Conservation (phyloP, 2,329 filamentous ascomycete genomes). For the Penicillium sp. region DNA sequence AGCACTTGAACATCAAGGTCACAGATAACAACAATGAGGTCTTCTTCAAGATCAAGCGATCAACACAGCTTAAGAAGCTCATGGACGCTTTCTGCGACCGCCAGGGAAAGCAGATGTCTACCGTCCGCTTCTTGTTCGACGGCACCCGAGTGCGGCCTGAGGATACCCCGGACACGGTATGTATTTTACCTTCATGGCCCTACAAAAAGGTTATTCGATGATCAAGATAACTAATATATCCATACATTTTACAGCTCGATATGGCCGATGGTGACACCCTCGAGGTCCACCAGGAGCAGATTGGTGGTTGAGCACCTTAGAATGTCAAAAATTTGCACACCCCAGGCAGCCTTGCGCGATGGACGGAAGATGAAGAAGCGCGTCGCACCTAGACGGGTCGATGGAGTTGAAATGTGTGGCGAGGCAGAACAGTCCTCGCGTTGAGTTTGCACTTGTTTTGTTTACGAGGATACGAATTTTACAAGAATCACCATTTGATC, state of each 20-base stretch:
- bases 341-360: constrained; percentile 5
- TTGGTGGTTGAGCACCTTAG: constrained; percentile 68
- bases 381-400: neutral
- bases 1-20: constrained; percentile 99
- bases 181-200: constrained; percentile 47
- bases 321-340: neutral
- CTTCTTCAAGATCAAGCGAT: constrained; percentile 99
- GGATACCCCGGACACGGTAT: constrained; percentile 90
- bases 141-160: constrained; percentile 87
- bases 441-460: constrained; percentile 22
- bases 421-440: constrained; percentile 12
- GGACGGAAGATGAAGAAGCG: neutral
- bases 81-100: constrained; percentile 98
- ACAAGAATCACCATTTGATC: constrained; percentile 19
- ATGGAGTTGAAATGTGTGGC: neutral
- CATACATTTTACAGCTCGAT: constrained; percentile 70
- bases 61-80: constrained; percentile 92
- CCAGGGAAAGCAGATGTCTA: constrained; percentile 83
- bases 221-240: constrained; percentile 5
- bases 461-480: constrained; percentile 33
- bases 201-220: neutral
- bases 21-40: constrained; percentile 99
- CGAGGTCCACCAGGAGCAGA: constrained; percentile 98
- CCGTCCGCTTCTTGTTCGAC: constrained; percentile 94
- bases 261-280: constrained; percentile 96